Conservation (phyloP, 176 grass and related monocot genomes). For the Triticum turgidum region DNA sequence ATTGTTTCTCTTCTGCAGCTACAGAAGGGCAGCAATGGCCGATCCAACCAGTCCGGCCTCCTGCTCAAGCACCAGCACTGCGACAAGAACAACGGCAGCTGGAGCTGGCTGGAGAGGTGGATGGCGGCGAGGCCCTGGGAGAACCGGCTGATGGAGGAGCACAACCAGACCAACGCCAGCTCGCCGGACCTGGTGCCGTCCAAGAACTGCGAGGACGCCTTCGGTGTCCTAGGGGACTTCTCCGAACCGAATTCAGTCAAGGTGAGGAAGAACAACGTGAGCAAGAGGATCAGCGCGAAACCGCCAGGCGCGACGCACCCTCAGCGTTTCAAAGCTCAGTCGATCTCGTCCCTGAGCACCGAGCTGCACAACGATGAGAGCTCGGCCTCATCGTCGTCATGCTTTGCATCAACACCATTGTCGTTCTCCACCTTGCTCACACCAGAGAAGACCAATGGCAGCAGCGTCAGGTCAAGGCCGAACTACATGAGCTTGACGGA, state of each 20-base stretch:
- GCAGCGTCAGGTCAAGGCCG: slow-evolving; percentile 33
- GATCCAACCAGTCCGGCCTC: slow-evolving; percentile 38
- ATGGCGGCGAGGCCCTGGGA: slow-evolving; percentile 94
- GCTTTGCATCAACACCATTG: slow-evolving; percentile 66
- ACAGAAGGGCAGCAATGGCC: slow-evolving; percentile 37
- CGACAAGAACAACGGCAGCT: slow-evolving; percentile 69
- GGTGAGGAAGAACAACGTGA: slow-evolving; percentile 69
- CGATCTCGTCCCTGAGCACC: slow-evolving; percentile 71
- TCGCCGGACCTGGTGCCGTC: slow-evolving; percentile 35
- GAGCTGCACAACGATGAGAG: slow-evolving; percentile 80
- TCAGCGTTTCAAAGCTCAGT: slow-evolving; percentile 49
- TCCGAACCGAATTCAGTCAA: slow-evolving; percentile 62
- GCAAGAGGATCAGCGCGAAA: slow-evolving; percentile 62
- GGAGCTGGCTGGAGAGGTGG: slow-evolving; percentile 97
- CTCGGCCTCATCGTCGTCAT: slow-evolving; percentile 72
- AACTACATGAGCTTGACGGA: slow-evolving; percentile 97
- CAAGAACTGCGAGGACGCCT: slow-evolving; percentile 48
- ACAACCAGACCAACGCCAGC: slow-evolving; percentile 50
- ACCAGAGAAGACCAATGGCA: slow-evolving; percentile 52
- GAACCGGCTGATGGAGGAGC: slow-evolving; percentile 81
- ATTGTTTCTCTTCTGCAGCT: slow-evolving; percentile 43
- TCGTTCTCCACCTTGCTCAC: slow-evolving; percentile 56
- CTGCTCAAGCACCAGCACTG: slow-evolving; percentile 54
- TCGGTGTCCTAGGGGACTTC: slow-evolving; percentile 32
- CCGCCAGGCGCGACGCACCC: slow-evolving; percentile 39